Base-by-base conservation (phyloP, 2,329 filamentous ascomycete genomes). In the Monosporascus ibericus region DNA sequence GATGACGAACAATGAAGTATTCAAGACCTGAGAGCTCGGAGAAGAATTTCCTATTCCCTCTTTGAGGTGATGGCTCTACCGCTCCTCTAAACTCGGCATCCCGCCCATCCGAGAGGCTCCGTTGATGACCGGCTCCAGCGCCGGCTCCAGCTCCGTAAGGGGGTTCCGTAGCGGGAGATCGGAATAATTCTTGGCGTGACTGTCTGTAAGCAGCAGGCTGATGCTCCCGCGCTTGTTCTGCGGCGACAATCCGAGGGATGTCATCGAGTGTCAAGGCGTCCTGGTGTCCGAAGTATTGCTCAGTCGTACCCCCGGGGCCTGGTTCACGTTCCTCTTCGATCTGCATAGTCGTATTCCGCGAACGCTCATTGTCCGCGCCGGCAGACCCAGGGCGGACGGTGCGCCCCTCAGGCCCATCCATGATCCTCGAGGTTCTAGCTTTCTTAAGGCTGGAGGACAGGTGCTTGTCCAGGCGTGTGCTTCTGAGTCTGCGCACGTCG, bases 1-100 rank as follows among this genome's bases (percentile, higher is more conserved):
- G 84, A 63, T 97, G 92, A 25, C 94, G 87, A 46, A 97, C 89
- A 62, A 97, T 97, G 69, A 99, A 97, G 67, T 96, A 97, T 67
- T 99, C 94, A 30, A 99, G 76, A 1, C 90, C 91, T 2, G 94
- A 95, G 6, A 99, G 80, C 67, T 99, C 94, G 0, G 94, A 96
- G 68, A 99, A 99, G 72, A 95, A 99, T 61, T 86, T 89, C 65
- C 92, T 90, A 1, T 78, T 72, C 65, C 76, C 71, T 49, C 73
- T 78, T 54, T 79, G 75, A 6, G 80, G 76, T 20, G 80, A 74
- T 8, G 73, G 72, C 36, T 87, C 84, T 8, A 66, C 70, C 50
- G 64, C 60, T 22, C 70, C 63, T 30, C 82, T 81, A 6, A 76
- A 63, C 20, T 80, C 77, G 48, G 77, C 74, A 49, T 76, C 77